Base-by-base conservation (phyloP, 306 rosid species). In the Crotalaria pallida region DNA sequence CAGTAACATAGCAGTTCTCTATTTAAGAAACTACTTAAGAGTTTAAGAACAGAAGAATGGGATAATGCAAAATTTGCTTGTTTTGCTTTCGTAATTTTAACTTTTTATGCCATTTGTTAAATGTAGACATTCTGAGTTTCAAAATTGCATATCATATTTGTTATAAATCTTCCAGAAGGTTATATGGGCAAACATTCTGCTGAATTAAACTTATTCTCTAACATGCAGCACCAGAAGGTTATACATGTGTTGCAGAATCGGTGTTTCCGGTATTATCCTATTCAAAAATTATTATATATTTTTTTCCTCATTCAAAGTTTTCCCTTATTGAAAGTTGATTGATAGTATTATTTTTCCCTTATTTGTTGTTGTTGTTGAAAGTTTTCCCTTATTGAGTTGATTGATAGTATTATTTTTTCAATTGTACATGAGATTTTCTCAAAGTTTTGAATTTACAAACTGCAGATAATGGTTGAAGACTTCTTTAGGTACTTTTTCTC, bases 401-500 rank as follows among this genome's bases (percentile, higher is more conserved):
- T 67, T 11, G 56, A 24, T 18, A n/a, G n/a, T n/a, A 22, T 66
- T 57, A 44, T 36, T 66, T 55, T 36, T 65, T 49, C 58, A 48
- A 74, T 27, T 50, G 64, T 27, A 18, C 22, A 40, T 56, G 22
- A 18, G 51, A 33, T 58, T 36, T 63, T 29, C 71, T 67, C 58
- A 51, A 44, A 47, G 58, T 79, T 70, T 58, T 45, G n/a, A 58
- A 53, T 77, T 75, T 75, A 50, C 78, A 77, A 78, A 51, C 71
- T 87, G 88, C 96, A 91, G 99, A 84, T 91, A 80, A 87, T 71
- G 83, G 96, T 86, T 34, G 97, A 87, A 71, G 97, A 86, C 69
- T 91, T 94, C 81, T 91, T 91, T 80, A 82, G 58, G 78, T 83
- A 83, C 65, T 91, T 87, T 69, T 89, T 87, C 80, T 87, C 95